Evolutionary conservation across 2,329 filamentous ascomycete genomes (phyloP).

Genomic region (Penicillium sp.): DNA sequence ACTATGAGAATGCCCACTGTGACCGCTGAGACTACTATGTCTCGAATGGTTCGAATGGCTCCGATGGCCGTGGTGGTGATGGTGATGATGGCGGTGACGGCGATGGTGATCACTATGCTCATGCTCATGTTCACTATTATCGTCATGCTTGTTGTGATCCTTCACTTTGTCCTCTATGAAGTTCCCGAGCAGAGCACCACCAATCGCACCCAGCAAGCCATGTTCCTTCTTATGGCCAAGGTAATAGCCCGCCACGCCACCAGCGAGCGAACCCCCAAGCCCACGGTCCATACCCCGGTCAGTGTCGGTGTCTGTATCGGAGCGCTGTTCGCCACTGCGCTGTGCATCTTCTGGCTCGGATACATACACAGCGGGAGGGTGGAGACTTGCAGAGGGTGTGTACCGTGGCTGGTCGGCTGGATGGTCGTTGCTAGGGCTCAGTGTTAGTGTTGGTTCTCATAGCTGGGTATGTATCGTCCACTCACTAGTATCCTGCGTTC

Average conservation of each 20-base stretch:
- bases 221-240: constrained; percentile 59
- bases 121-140: constrained; percentile 18
- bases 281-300: constrained; percentile 52
- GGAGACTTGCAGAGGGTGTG: constrained; percentile 19
- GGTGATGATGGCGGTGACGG: constrained; percentile 15
- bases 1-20: constrained; percentile 1
- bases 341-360: constrained; percentile 15
- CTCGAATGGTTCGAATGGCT: constrained; percentile 14
- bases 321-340: constrained; percentile 9
- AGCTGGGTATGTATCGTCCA: neutral
- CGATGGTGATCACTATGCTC: constrained; percentile 8
- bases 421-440: constrained; percentile 12
- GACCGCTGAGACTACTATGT: neutral
- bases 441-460: neutral
- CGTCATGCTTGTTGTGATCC: constrained; percentile 38
- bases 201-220: constrained; percentile 58
- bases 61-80: constrained; percentile 22
- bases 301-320: constrained; percentile 12
- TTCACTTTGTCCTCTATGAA: constrained; percentile 57
- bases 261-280: constrained; percentile 57
- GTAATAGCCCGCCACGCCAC: constrained; percentile 57
- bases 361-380: constrained; percentile 17
- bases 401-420: constrained; percentile 20
- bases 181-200: constrained; percentile 57
- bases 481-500: constrained; percentile 40